Percentiles rank a stretch among this genome's conserved stretches.
Evolutionary conservation across 441 rosid genomes (phyloP).

Genomic region (Jatropha podagrica): DNA sequence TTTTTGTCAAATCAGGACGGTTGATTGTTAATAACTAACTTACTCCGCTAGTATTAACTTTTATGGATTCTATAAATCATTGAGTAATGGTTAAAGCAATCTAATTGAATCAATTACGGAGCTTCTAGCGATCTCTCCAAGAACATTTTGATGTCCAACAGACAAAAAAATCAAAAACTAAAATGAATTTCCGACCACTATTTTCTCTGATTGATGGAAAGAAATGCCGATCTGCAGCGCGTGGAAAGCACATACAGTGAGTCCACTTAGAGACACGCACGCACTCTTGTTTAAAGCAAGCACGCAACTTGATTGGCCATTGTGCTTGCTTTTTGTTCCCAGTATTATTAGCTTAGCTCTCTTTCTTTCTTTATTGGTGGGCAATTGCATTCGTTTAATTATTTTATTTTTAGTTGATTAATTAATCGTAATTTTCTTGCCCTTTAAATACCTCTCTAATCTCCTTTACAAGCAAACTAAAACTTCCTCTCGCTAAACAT

Average conservation of each 20-base stretch:
- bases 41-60: too few relatives aligned
- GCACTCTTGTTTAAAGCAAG: neutral
- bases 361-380: neutral
- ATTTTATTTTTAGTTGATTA: slow-evolving; percentile 12
- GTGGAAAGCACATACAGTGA: neutral
- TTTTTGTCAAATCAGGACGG: too few relatives aligned
- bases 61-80: too few relatives aligned
- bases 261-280: neutral
- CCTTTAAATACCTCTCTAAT: slow-evolving; percentile 42
- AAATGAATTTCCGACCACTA: slow-evolving; percentile 9
- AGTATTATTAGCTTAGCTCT: too few relatives aligned
- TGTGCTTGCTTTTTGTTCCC: neutral
- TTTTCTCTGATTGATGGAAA: neutral
- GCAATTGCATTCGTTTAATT: neutral
- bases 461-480: slow-evolving; percentile 11
- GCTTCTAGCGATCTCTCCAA: slow-evolving; percentile 21
- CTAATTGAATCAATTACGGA: neutral
- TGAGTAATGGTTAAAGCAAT: slow-evolving; percentile 5
- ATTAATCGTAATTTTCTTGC: slow-evolving; percentile 27
- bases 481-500: neutral
- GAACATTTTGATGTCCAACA: neutral
- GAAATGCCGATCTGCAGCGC: neutral
- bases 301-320: neutral
- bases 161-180: slow-evolving; percentile 5
- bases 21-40: too few relatives aligned